Base-by-base conservation (phyloP, 768 basidiomycete species). In the Gymnopilus dilepis region DNA sequence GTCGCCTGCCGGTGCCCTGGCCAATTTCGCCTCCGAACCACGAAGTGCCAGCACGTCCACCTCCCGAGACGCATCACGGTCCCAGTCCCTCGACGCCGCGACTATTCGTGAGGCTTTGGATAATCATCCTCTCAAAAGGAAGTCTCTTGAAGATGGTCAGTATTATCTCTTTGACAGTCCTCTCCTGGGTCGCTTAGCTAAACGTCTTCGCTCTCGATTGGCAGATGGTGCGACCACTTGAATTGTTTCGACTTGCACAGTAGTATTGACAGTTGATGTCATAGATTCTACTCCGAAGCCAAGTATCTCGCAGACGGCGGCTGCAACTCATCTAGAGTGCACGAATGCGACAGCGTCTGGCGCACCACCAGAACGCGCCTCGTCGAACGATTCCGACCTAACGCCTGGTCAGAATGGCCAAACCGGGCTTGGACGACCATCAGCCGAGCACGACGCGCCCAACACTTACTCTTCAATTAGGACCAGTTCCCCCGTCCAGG, bases 1-100 rank as follows among this genome's bases (percentile, higher is more conserved):
- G 0, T 67, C 69, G 0, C 66, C 68, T 30, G 66, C 69, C 1
- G 71, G 69, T 2, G 47, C 67, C 4, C 43, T 66, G 17, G 43
- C 45, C 13, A 55, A 45, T 37, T 37, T 61, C 12, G 56, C 60
- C 7, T 40, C 53, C 26, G 56, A 33, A 17, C 47, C 47, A 3
- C 13, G 47, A 50, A 50, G 47, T 31, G 28, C 28, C 3, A 52
- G 41, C 40, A 13, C 34, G 21, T 54, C 45, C 13, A 45, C 42
- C 30, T 57, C 62, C 2, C 57, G 47, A 11, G 52, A 58, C 24
- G 41, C 45, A 34, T 34, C 51, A 6, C 17, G 61, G 22, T 43
- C 56, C 15, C 30, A 38, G 15, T 50, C 57, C 22, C 30, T 59
- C 30, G 58, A 52, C 21, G 51, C 50, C 7, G 4, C 51, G 19